Base-by-base conservation (phyloP, 1,284 basidiomycete genomes). In the Chalciporus sp. region DNA sequence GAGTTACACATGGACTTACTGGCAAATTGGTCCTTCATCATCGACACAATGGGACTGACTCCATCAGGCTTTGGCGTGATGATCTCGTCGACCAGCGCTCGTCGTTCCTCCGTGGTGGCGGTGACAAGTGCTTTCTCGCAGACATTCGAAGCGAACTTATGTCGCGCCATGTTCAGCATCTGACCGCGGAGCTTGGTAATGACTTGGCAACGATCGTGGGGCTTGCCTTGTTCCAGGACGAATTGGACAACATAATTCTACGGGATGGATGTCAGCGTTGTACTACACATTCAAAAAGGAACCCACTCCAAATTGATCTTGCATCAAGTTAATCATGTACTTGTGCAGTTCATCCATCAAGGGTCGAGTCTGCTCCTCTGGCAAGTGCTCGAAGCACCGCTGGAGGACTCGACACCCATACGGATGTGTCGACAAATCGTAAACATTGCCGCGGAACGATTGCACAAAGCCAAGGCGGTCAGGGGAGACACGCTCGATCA, bases 71-170 rank as follows among this genome's bases (percentile, higher is more conserved):
- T 81, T n/a, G 79, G 76, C 3, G 77, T 72, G 72, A 95, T 81
- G 49, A 97, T 86, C 73, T 97, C 94, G 20, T 92, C 84, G 53
- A 97, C 84, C 56, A 98, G 76, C 31, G 75, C 70, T 19, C 80
- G 80, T 51, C 90, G 84, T 56, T 81, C 86, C 19, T 86, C 83
- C 0, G 78, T 49, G 52, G 84, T 81, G 0, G 90, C 83, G 20
- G 79, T 86, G 20, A 87, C 71, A 43, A 98, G 79, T 1, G 94
- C 94, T 72, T 95, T 94, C 75, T 99, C 97, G 68, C 94, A 91
- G 17, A 99, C 97, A 66, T 99, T 99, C 6, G 92, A 95, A 1
- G 96, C 95, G 66, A 96, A 98, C 72, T 98, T 98, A 76, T 98
- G 95, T 45, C 87, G 83, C 1, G 91, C 83, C 80, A 95, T 84